phyloP scores from a whole-genome alignment of 768 basidiomycete genomes.

The Suillus bovinus region DNA sequence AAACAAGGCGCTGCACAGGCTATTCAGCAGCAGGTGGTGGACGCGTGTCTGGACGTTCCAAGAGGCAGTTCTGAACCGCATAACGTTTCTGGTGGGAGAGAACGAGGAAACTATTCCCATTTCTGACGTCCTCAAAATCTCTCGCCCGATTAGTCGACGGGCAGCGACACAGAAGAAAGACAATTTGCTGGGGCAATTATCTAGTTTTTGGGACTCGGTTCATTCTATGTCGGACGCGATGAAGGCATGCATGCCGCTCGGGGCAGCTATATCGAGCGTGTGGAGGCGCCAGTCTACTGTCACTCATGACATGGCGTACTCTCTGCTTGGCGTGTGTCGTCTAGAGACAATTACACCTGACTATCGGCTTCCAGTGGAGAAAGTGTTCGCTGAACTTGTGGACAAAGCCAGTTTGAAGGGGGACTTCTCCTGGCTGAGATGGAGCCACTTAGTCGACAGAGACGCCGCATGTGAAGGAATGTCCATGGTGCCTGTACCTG shows the following conservation, averaged over 20 bases:
- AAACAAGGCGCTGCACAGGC: neutral
- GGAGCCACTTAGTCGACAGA: constrained; percentile 9
- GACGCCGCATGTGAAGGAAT: constrained; percentile 3
- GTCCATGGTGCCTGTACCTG: constrained; percentile 9
- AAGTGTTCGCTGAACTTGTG: constrained; percentile 6
- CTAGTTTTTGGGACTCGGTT: constrained; percentile 9
- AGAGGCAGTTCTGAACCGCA: constrained; percentile 6
- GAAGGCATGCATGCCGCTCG: constrained; percentile 7
- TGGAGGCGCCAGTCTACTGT: constrained; percentile 10
- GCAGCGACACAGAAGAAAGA: constrained; percentile 7
- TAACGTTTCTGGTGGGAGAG: constrained; percentile 8
- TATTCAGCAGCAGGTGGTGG: constrained; percentile 10
- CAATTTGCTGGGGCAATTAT: constrained; percentile 3
- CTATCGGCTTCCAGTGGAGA: constrained; percentile 5
- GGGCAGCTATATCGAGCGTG: constrained; percentile 8
- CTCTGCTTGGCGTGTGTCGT: constrained; percentile 9
- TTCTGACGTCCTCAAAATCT: constrained; percentile 8
- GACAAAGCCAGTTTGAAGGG: constrained; percentile 8
- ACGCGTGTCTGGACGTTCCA: constrained; percentile 11
- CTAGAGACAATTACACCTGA: constrained; percentile 4
- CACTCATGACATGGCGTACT: constrained; percentile 10
- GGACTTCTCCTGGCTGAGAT: constrained; percentile 9
- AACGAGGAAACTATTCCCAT: constrained; percentile 6
- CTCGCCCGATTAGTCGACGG: constrained; percentile 4
- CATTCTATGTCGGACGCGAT: neutral